Evolutionary conservation across 441 rosid genomes (phyloP), one percentile per base, ranked within the genome.

Genomic region (Mallotus japonicus): DNA sequence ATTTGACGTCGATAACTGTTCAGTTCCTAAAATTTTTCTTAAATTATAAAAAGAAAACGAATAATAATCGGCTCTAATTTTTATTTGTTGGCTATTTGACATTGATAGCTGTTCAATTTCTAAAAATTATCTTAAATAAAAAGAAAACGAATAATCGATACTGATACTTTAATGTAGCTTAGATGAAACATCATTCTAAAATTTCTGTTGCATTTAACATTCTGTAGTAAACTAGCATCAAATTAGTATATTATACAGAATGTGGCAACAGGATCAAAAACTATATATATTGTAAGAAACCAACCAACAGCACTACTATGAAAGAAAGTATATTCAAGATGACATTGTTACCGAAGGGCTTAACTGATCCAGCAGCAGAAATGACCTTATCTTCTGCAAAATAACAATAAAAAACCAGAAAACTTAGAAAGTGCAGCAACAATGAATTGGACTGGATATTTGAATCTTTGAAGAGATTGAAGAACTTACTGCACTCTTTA

Each of bases 401-500:
- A 47, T 13, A 40, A 66, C 32, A 32, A 51, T 40, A 50, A 11
- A 12, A 14, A 34, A 34, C 40, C 40, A 3, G 40, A 34, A 34
- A 34, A 34, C 40, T 34, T 34, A 34, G 28, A 24, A 24, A 24
- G 1, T 34, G 40, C 40, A 34, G 40, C 4, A 34, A 34, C 40
- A 34, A 34, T 3, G 1, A 59, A 9, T 5, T 46, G 46, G 28
- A 32, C 28, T n/a, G 0, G 42, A 14, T n/a, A 61, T 3, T 14
- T 40, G 54, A 66, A 17, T 51, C 17, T n/a, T 60, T 17, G 1
- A 0, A 51, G 32, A 61, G 28, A 57, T 55, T 17, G n/a, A 8
- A 60, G 32, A 24, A 71, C 92, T 86, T 82, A 86, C 93, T 89
- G 73, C 92, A 89, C 60, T 89, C 75, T 73, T 79, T 79, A 42